Conservation (phyloP, 306 rosid species). For the Vigna trinervia region DNA sequence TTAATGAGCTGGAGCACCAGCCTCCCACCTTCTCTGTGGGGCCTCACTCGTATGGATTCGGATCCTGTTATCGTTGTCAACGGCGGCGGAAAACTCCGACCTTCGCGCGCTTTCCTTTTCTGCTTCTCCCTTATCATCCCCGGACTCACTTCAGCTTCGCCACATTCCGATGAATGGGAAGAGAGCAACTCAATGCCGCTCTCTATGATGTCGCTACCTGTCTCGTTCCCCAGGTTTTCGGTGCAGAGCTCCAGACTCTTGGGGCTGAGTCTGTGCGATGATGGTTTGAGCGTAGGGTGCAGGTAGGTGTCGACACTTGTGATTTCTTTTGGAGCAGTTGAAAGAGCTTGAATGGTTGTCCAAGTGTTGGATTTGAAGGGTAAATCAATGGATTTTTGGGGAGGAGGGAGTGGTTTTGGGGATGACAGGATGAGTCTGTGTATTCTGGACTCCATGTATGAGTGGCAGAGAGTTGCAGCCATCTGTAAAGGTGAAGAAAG, state of each 20-base stretch:
- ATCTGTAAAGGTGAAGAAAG: background rate
- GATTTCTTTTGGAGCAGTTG: conserved; percentile 41
- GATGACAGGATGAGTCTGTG: conserved; percentile 50
- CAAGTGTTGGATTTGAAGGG: conserved; percentile 24
- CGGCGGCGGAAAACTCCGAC: conserved; percentile 78
- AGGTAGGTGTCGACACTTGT: conserved; percentile 29
- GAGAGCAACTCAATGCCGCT: conserved; percentile 48
- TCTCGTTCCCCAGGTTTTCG: conserved; percentile 88
- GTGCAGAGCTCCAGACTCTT: conserved; percentile 83
- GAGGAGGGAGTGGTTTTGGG: too few relatives aligned
- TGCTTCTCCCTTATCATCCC: conserved; percentile 38
- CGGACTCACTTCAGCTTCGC: background rate
- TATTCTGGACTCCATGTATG: conserved; percentile 50
- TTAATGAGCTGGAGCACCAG: conserved; percentile 64
- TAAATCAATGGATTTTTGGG: too few relatives aligned
- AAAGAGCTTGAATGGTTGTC: conserved; percentile 66
- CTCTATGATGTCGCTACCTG: conserved; percentile 67
- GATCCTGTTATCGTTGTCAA: conserved; percentile 81
- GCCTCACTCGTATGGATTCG: conserved; percentile 56
- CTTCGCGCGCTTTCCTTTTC: conserved; percentile 27
- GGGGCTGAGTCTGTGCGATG: conserved; percentile 56
- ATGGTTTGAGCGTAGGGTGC: conserved; percentile 34
- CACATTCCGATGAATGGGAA: conserved; percentile 8
- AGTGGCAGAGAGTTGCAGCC: conserved; percentile 76
- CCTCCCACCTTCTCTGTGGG: conserved; percentile 84